Evolutionary conservation across 176 grass and related monocot genomes (phyloP), one percentile per base, ranked within the genome.

Genomic region (Lolium multiflorum): DNA sequence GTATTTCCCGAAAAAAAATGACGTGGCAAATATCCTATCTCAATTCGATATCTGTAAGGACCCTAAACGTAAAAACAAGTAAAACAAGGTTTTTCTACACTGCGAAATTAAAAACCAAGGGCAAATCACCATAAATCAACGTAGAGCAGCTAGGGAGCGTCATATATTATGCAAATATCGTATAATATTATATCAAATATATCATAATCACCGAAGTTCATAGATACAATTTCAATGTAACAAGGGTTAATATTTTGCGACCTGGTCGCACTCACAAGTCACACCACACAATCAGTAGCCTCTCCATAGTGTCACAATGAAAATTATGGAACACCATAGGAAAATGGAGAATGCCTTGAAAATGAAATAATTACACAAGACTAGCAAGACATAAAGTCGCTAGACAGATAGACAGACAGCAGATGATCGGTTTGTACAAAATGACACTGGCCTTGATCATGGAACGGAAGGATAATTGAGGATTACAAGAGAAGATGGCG

Each of bases 391-490:
- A 49, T 74, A n/a, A 74, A 25, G 11, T 16, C 22, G 71, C 6
- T 16, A 24, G 43, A 28, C 9, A 63, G 11, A 72, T 35, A 43
- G 41, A 35, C 5, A 72, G 20, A 73, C 20, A 73, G 15, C 1
- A 48, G 43, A 21, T 60, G 43, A 21, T 60, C 20, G n/a, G 14
- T 73, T 73, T 73, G 70, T 73, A 49, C 70, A 73, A 48, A 60
- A 60, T 4, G 20, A 73, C n/a, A 49, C 46, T 47, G 13, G 25
- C 24, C 70, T 73, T 49, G 70, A 47, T 20, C 39, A 72, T 47
- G 41, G 70, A 72, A 72, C 14, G 41, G 41, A 73, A 76, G 49
- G 25, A 76, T 55, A 18, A 76, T 35, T 76, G 73, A 17, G 73
- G 8, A 55, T 28, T 75, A 76, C 73, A 55, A 54, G 49, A 18